These are phyloP conservation scores for Phoenix roebelenii DNA, from an alignment of 176 grass and related monocot genomes.

Conservation along the genomic window DNA sequence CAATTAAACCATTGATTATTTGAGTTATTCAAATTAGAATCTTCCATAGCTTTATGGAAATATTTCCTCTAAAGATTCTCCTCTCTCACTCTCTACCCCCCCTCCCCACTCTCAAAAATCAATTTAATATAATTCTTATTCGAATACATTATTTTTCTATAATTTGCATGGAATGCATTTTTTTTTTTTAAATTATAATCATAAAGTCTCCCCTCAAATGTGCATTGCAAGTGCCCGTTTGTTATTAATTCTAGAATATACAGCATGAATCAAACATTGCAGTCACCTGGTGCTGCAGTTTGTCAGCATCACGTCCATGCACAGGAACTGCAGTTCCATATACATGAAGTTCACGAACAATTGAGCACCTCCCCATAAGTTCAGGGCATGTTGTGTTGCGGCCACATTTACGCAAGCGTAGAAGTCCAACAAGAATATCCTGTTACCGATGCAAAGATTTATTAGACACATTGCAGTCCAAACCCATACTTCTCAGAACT, in stretches of 20 bases:
- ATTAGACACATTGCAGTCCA: background rate
- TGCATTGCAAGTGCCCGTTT: background rate
- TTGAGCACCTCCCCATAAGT: constrained; percentile 81
- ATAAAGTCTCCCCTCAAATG: background rate
- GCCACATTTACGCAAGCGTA: constrained; percentile 79
- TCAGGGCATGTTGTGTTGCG: constrained; percentile 83
- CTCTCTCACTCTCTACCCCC: no score
- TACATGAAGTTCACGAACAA: constrained; percentile 94
- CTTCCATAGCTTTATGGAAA: no score
- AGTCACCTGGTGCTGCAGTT: constrained; percentile 84
- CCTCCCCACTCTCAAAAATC: no score
- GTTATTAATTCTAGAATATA: background rate
- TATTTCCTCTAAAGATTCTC: no score
- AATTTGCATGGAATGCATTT: no score
- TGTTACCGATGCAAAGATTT: constrained; percentile 28
- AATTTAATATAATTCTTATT: no score
- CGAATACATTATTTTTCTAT: no score
- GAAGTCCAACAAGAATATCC: constrained; percentile 87
- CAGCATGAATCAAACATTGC: background rate
- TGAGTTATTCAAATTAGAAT: no score
- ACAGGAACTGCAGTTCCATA: constrained; percentile 98
- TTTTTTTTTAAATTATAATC: no score
- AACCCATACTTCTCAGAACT: no score
- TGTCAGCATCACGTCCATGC: constrained; percentile 76
- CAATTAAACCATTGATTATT: no score